Percentiles rank a stretch among this genome's conserved stretches.
phyloP scores from a whole-genome alignment of 2,329 filamentous ascomycete species.

The Colletotrichum tofieldiae region DNA sequence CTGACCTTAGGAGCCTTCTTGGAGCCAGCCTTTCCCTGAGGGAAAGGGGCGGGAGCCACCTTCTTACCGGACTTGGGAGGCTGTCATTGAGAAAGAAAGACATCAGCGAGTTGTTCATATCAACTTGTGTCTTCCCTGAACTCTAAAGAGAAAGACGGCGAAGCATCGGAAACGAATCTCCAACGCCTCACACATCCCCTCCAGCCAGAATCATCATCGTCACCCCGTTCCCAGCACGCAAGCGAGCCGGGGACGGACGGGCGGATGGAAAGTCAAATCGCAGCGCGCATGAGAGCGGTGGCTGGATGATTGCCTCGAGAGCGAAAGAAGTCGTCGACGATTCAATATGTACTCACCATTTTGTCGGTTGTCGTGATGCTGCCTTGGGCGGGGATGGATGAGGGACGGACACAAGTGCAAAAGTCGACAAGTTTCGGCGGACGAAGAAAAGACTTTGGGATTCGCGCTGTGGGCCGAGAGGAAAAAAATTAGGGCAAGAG shows the following conservation, averaged over 20 bases:
- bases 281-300: conserved; percentile 46
- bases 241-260: conserved; percentile 54
- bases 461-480: conserved; percentile 42
- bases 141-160: conserved; percentile 82
- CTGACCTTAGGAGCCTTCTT: conserved; percentile 98
- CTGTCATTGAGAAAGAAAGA: conserved; percentile 99
- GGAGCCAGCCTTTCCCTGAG: conserved; percentile 88
- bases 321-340: conserved; percentile 15
- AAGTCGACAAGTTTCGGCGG: background rate
- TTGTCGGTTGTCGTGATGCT: conserved; percentile 41
- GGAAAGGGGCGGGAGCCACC: conserved; percentile 96
- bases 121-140: conserved; percentile 85
- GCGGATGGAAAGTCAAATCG: conserved; percentile 51
- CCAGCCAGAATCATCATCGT: conserved; percentile 79
- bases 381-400: conserved; percentile 34
- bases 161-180: conserved; percentile 2
- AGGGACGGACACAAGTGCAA: background rate
- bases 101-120: conserved; percentile 91
- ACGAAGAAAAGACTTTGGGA: conserved; percentile 20
- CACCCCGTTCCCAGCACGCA: conserved; percentile 64
- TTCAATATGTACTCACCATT: conserved; percentile 40
- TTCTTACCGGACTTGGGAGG: conserved; percentile 99
- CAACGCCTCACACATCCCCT: conserved; percentile 56
- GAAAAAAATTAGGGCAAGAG: conserved; percentile 44
- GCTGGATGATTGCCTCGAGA: conserved; percentile 31